A percentile compares a stretch with the other conserved stretches of the same genome.
Conservation (phyloP, 192 early-diverging fungal genomes). For the Funneliformis mosseae region DNA sequence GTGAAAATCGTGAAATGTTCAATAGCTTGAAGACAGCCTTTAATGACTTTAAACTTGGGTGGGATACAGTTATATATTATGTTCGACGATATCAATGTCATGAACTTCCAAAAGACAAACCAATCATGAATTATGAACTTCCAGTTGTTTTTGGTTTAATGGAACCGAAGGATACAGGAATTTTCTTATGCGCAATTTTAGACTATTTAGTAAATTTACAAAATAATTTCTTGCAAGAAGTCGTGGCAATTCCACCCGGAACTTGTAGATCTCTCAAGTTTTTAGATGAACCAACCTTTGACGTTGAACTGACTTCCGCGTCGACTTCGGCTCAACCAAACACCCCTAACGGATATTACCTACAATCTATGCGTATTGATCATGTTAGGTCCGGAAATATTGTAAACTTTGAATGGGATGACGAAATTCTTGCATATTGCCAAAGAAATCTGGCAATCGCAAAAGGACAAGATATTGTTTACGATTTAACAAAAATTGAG, state of each 20-base stretch:
- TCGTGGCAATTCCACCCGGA: slow-evolving; percentile 9
- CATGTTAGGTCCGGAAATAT: background rate
- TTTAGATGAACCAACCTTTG: background rate
- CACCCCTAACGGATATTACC: background rate
- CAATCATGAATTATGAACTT: background rate
- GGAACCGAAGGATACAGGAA: background rate
- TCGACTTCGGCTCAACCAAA: background rate
- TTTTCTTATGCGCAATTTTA: slow-evolving; percentile 26
- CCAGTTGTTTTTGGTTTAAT: slow-evolving; percentile 23
- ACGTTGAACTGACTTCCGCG: background rate
- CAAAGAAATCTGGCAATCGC: slow-evolving; percentile 20
- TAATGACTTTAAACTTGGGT: slow-evolving; percentile 25
- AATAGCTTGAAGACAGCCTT: background rate
- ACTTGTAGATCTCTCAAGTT: slow-evolving; percentile 7
- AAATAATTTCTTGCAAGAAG: slow-evolving; percentile 30
- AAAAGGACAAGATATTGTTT: background rate
- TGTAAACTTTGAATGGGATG: slow-evolving; percentile 28
- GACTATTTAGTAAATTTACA: slow-evolving; percentile 25
- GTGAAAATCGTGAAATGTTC: background rate
- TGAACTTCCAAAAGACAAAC: slow-evolving; percentile 7
- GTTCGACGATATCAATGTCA: slow-evolving; percentile 35
- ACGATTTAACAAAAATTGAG: slow-evolving; percentile 31
- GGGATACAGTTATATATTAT: slow-evolving; percentile 17
- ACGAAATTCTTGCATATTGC: slow-evolving; percentile 22
- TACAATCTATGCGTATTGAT: slow-evolving; percentile 14